phyloP scores from a whole-genome alignment of 495 filamentous ascomycete genomes.

The Podospora pseudoanserina region DNA sequence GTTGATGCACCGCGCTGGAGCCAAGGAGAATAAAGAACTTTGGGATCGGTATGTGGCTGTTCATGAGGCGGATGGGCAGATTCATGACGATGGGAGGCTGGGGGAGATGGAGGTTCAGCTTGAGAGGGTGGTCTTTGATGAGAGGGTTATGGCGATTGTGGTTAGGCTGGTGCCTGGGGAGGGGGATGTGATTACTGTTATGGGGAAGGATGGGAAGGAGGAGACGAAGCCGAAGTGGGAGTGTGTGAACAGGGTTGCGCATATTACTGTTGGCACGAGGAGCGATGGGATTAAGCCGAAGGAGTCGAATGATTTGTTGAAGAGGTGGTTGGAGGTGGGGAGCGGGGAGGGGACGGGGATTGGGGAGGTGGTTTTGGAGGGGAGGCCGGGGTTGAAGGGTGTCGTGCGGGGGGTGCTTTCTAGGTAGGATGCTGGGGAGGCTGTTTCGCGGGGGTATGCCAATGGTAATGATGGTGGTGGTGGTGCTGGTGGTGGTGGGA shows the following conservation, averaged over 20 bases:
- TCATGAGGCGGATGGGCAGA: constrained; percentile 40
- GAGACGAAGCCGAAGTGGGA: constrained; percentile 46
- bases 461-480: background rate
- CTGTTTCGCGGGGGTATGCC: background rate
- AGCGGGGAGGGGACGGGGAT: constrained; percentile 45
- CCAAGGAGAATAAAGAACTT: constrained; percentile 55
- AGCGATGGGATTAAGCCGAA: constrained; percentile 72
- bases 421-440: constrained; percentile 32
- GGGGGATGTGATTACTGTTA: constrained; percentile 35
- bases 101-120: constrained; percentile 50
- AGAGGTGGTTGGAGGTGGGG: constrained; percentile 58
- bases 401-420: constrained; percentile 44
- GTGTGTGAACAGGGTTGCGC: constrained; percentile 73
- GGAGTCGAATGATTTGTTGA: constrained; percentile 84
- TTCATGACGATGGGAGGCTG: constrained; percentile 34
- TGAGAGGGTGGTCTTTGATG: constrained; percentile 70
- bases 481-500: background rate
- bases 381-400: constrained; percentile 39
- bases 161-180: constrained; percentile 54
- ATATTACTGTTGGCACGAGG: constrained; percentile 85
- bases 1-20: constrained; percentile 71
- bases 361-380: constrained; percentile 47
- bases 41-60: constrained; percentile 65
- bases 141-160: constrained; percentile 81
- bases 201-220: constrained; percentile 18